These are phyloP conservation scores for Plasmodium vinckei DNA, from an alignment of 169 alveolate genomes.

Conservation along the genomic window DNA sequence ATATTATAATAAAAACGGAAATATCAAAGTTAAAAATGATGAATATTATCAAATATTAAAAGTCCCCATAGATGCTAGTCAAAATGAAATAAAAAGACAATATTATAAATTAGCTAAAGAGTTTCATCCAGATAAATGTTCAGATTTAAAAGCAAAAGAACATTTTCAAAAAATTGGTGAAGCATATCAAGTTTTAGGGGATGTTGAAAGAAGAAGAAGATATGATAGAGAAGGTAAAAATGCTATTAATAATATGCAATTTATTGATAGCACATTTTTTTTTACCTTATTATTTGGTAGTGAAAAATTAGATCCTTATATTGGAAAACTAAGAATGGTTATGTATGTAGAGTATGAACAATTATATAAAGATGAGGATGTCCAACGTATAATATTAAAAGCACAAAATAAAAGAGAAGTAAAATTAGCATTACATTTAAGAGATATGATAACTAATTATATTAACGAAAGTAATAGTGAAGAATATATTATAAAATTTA, in stretches of 20 bases:
- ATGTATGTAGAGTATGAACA: conserved; percentile 87
- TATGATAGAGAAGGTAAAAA: conserved; percentile 94
- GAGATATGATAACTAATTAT: conserved; percentile 85
- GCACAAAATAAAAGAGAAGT: conserved; percentile 89
- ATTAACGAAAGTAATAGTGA: conserved; percentile 82
- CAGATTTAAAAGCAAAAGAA: conserved; percentile 91
- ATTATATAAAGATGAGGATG: conserved; percentile 66
- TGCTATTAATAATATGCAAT: conserved; percentile 93
- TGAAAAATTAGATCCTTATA: conserved; percentile 90
- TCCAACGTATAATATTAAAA: conserved; percentile 75
- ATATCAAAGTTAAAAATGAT: conserved; percentile 86
- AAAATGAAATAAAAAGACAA: conserved; percentile 84
- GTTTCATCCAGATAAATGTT: conserved; percentile 96
- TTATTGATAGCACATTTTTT: conserved; percentile 89
- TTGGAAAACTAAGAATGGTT: conserved; percentile 91
- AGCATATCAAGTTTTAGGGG: conserved; percentile 96
- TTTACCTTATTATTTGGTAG: conserved; percentile 93
- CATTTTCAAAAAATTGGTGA: conserved; percentile 89
- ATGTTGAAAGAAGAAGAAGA: conserved; percentile 92
- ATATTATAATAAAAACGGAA: conserved; percentile 32
- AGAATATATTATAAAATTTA: conserved; percentile 83
- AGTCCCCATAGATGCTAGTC: conserved; percentile 89
- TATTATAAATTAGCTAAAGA: conserved; percentile 91
- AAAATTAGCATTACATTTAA: conserved; percentile 86
- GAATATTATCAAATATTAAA: conserved; percentile 87